These are phyloP conservation scores for Chlamydomonas reinhardtii DNA, from an alignment of 163 green algal species.

Conservation along the genomic window DNA sequence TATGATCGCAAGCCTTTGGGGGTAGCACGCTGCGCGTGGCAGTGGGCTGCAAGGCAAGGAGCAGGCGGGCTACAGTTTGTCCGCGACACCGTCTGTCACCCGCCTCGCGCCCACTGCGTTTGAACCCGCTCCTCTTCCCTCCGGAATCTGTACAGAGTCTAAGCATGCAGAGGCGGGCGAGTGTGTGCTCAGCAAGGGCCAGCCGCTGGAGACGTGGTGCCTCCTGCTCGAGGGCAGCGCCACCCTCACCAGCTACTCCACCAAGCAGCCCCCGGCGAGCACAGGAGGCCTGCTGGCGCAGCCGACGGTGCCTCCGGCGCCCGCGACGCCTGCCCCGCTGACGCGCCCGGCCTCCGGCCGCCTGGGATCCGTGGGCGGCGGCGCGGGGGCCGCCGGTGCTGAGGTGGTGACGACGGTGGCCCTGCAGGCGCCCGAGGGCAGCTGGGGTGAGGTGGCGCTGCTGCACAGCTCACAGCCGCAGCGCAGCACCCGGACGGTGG, in stretches of 20 bases:
- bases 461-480: conserved; percentile 17
- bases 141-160: neutral
- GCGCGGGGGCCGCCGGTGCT: too few relatives aligned
- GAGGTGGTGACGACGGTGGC: neutral
- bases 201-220: conserved; percentile 38
- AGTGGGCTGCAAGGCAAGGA: too few relatives aligned
- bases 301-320: neutral
- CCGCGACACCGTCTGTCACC: too few relatives aligned
- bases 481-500: conserved; percentile 15
- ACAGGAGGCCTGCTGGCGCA: neutral
- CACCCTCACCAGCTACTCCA: conserved; percentile 5
- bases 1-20: too few relatives aligned
- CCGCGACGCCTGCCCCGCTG: neutral
- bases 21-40: too few relatives aligned
- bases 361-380: too few relatives aligned
- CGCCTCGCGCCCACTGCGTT: too few relatives aligned
- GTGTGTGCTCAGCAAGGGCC: conserved; percentile 41
- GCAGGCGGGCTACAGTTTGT: too few relatives aligned
- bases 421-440: neutral
- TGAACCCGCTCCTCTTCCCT: too few relatives aligned
- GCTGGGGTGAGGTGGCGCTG: conserved; percentile 27
- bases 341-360: too few relatives aligned
- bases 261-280: neutral
- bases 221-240: conserved; percentile 13
- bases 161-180: conserved; percentile 41